phyloP scores from a whole-genome alignment of 768 basidiomycete species.

The Lentinus brumalis region DNA sequence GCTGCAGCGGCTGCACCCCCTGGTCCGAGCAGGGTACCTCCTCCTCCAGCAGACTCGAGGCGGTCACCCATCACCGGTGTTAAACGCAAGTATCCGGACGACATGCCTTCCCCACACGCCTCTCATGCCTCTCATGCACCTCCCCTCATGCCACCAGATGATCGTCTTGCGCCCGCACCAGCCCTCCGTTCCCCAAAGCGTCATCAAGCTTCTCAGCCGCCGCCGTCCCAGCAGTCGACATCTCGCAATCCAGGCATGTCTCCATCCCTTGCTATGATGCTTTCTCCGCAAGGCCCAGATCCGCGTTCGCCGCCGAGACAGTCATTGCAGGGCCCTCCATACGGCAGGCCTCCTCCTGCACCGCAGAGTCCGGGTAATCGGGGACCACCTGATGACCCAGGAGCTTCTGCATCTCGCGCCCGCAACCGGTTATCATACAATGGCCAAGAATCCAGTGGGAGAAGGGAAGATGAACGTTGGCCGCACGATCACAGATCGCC shows the following conservation, averaged over 20 bases:
- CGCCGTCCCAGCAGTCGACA: conserved; percentile 22
- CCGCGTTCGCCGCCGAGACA: conserved; percentile 27
- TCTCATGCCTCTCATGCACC: neutral
- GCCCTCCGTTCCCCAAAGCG: conserved; percentile 27
- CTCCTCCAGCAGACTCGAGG: neutral
- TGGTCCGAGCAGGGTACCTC: conserved; percentile 21
- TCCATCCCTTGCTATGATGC: conserved; percentile 64
- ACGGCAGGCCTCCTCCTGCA: conserved; percentile 6
- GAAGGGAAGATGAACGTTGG: conserved; percentile 18
- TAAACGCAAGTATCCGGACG: conserved; percentile 39
- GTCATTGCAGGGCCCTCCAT: conserved; percentile 5
- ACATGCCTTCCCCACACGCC: conserved; percentile 9
- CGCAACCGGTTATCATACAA: conserved; percentile 13
- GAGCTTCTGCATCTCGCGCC: conserved; percentile 3
- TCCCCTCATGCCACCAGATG: conserved; percentile 11
- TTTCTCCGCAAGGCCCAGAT: conserved; percentile 46
- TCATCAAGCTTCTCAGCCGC: conserved; percentile 22
- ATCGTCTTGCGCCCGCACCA: conserved; percentile 19
- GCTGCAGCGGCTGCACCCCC: conserved; percentile 32
- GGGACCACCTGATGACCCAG: neutral
- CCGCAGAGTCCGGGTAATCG: conserved; percentile 8
- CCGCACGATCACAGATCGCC: conserved; percentile 14
- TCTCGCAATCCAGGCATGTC: conserved; percentile 45
- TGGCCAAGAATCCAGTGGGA: conserved; percentile 3
- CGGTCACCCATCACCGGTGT: conserved; percentile 10